Percentiles rank a stretch among this genome's conserved stretches.
Conservation (phyloP, 2,329 filamentous ascomycete genomes). For the Xylariaceae sp. region DNA sequence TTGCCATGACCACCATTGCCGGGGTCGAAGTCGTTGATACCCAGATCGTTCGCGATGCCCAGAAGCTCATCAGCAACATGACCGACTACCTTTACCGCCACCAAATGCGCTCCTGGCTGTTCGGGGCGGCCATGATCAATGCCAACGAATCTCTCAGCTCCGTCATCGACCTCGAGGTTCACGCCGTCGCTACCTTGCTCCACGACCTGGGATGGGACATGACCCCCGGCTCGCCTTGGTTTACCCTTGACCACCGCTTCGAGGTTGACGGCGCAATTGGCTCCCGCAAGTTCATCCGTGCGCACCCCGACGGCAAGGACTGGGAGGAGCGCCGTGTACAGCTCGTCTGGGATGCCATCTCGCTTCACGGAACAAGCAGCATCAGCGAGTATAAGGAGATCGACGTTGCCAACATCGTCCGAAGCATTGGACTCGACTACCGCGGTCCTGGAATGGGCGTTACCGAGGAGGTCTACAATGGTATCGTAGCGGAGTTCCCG, state of each 20-base stretch:
- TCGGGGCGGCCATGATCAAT: neutral
- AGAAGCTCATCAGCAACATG: constrained; percentile 4
- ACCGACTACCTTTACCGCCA: constrained; percentile 10
- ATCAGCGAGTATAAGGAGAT: constrained; percentile 20
- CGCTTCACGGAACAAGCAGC: constrained; percentile 21
- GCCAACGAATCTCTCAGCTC: constrained; percentile 18
- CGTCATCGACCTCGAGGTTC: constrained; percentile 18
- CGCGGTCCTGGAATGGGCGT: constrained; percentile 12
- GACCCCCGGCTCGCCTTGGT: constrained; percentile 14
- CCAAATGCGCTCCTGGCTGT: neutral
- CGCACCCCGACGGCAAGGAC: constrained; percentile 14
- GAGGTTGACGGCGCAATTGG: constrained; percentile 25
- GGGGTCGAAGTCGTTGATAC: constrained; percentile 22
- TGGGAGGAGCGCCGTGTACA: constrained; percentile 17
- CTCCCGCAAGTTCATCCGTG: constrained; percentile 16
- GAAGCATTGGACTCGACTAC: constrained; percentile 20
- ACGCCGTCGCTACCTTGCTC: constrained; percentile 17
- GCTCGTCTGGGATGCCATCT: constrained; percentile 20
- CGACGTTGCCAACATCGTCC: constrained; percentile 16
- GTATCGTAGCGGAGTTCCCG: constrained; percentile 10
- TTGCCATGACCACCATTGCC: constrained; percentile 17
- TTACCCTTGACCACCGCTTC: constrained; percentile 19
- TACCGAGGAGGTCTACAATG: constrained; percentile 13
- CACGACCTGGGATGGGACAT: constrained; percentile 24
- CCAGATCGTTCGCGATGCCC: constrained; percentile 14